phyloP scores from a whole-genome alignment of 2,329 filamentous ascomycete species.

The Eurotiales sp. region DNA sequence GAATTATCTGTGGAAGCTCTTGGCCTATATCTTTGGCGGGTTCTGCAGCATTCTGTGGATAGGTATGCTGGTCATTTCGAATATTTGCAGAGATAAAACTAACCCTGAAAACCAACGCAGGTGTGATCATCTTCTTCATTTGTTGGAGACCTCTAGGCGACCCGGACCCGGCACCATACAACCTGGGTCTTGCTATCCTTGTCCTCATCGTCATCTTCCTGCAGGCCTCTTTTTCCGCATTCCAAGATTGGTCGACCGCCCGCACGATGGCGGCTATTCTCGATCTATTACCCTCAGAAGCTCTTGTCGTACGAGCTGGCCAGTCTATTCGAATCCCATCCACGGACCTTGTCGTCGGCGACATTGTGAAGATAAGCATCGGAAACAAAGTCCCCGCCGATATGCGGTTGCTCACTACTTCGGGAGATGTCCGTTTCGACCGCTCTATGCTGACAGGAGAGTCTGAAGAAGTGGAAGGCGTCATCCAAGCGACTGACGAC shows the following conservation, averaged over 20 bases:
- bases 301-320: constrained; percentile 63
- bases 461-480: constrained; percentile 62
- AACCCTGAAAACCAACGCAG: too few species aligned
- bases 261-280: constrained; percentile 77
- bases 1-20: constrained; percentile 55
- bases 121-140: constrained; percentile 66
- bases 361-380: constrained; percentile 64
- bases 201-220: constrained; percentile 67
- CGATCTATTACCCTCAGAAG: constrained; percentile 70
- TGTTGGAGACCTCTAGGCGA: constrained; percentile 73
- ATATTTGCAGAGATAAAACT: too few species aligned
- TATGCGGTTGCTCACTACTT: constrained; percentile 65
- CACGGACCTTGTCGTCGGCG: constrained; percentile 67
- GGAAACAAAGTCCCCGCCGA: constrained; percentile 75
- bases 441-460: constrained; percentile 71
- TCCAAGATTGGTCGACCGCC: constrained; percentile 68
- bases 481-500: constrained; percentile 61
- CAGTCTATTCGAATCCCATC: constrained; percentile 50
- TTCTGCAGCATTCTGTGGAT: constrained; percentile 72
- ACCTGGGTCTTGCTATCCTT: constrained; percentile 69
- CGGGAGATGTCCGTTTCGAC: constrained; percentile 70
- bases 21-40: constrained; percentile 72
- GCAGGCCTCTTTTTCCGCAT: constrained; percentile 66
- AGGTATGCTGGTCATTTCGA: constrained; percentile 62
- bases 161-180: constrained; percentile 62